Base-by-base conservation (phyloP, 495 filamentous ascomycete species). In the Penicillium diatomitis region DNA sequence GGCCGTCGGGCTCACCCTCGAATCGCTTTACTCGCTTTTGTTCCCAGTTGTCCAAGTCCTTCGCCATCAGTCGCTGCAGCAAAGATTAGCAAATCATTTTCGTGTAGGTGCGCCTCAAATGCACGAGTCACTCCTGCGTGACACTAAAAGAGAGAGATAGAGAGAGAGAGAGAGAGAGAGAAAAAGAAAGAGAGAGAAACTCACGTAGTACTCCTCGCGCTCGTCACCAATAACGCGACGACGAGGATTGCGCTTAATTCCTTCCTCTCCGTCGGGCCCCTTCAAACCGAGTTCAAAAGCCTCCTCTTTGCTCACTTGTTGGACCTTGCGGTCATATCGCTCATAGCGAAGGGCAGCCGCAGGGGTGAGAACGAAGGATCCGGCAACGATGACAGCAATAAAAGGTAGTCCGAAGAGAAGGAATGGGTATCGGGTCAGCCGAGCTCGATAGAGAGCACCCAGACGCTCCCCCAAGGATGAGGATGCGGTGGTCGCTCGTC, bases 371-470 rank as follows among this genome's bases (percentile, higher is more conserved):
- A 90, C 85, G 68, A 99, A 99, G 6, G 87, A 94, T 0, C 88
- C 92, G 4, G 84, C 90, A n/a, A 99, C 83, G 56, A 99, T 95
- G 34, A 91, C 82, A 38, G 76, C 70, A 58, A 97, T 78, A 69
- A 99, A 99, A 9, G 92, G 92, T n/a, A 97, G 73, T 5, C 92
- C 92, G 65, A 99, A 99, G 45, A 96, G 78, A 35, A 91, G 70
- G 67, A 99, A 99, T 1, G 92, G 92, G 55, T 86, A 87, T 51
- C 77, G 81, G 12, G 73, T 61, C 36, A 96, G 75, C 45, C 70
- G 59, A 8, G 71, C 61, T 48, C 92, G 86, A 71, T 99, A 99
- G 27, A 76, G 70, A 37, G 84, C 77, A 5, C 83, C 86, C 52
- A 95, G 67, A n/a, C 78, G 79, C 63, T 79, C 78, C 29, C 77